Percentiles rank a stretch among this genome's conserved stretches.
These are phyloP conservation scores for Tephrocybe rancida DNA, from an alignment of 768 basidiomycete genomes.

Conservation along the genomic window DNA sequence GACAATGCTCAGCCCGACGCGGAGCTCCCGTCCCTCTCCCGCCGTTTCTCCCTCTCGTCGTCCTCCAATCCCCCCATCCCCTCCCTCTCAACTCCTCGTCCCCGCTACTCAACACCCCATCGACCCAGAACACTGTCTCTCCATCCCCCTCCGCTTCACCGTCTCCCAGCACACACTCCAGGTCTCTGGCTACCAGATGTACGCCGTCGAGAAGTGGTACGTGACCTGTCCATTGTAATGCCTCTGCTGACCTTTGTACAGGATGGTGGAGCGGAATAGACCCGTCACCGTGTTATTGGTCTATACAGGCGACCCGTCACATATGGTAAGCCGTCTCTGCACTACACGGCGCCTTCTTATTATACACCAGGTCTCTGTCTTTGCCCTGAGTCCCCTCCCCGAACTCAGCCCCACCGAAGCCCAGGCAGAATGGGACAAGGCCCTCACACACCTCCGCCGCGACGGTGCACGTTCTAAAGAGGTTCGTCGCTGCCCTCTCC, in stretches of 20 bases:
- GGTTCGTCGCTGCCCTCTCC: slow-evolving; percentile 24
- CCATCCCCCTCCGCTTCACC: slow-evolving; percentile 46
- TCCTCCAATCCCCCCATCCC: too few species aligned
- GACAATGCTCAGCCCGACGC: too few species aligned
- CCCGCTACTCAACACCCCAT: too few species aligned
- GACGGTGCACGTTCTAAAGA: slow-evolving; percentile 77
- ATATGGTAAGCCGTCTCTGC: slow-evolving; percentile 47
- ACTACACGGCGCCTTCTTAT: background rate
- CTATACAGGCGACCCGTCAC: slow-evolving; percentile 73
- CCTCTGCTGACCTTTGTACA: slow-evolving; percentile 22
- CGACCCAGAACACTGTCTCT: slow-evolving; percentile 12
- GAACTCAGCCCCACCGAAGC: slow-evolving; percentile 45
- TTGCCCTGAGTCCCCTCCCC: slow-evolving; percentile 50
- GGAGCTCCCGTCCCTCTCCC: too few species aligned
- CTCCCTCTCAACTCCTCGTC: slow-evolving; percentile 25
- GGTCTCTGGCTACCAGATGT: slow-evolving; percentile 73
- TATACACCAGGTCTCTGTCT: slow-evolving; percentile 55
- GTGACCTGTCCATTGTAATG: background rate
- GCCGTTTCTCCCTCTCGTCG: too few species aligned
- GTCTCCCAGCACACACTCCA: slow-evolving; percentile 49
- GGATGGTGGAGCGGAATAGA: slow-evolving; percentile 70
- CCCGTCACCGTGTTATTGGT: slow-evolving; percentile 67
- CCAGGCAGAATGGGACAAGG: slow-evolving; percentile 59
- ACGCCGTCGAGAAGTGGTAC: slow-evolving; percentile 86
- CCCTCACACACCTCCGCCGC: slow-evolving; percentile 60